Percentiles rank a stretch among this genome's conserved stretches.
Evolutionary conservation across 2,329 filamentous ascomycete genomes (phyloP).

Genomic region (Hymenoscyphus fructigenus): DNA sequence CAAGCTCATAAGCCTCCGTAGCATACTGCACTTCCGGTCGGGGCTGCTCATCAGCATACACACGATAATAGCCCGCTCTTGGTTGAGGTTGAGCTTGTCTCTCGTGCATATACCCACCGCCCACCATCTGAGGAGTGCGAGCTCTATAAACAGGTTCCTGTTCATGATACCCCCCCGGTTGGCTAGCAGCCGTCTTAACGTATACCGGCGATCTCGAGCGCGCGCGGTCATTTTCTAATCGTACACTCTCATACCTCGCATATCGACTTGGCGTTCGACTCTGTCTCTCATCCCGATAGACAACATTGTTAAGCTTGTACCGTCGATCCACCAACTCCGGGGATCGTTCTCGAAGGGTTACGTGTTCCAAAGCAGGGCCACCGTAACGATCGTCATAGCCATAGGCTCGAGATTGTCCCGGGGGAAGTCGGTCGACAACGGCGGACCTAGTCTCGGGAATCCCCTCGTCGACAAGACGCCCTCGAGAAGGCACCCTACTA

Average conservation of each 20-base stretch:
- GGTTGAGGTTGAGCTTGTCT: slow-evolving; percentile 28
- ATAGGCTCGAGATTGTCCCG: slow-evolving; percentile 25
- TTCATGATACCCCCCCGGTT: slow-evolving; percentile 35
- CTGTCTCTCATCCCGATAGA: slow-evolving; percentile 38
- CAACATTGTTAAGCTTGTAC: slow-evolving; percentile 35
- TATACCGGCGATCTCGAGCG: slow-evolving; percentile 40
- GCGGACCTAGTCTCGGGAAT: slow-evolving; percentile 19
- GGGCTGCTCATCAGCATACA: slow-evolving; percentile 37
- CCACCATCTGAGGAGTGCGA: slow-evolving; percentile 27
- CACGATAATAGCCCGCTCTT: slow-evolving; percentile 38
- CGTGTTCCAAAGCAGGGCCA: slow-evolving; percentile 19
- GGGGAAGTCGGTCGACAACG: slow-evolving; percentile 24
- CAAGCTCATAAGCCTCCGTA: slow-evolving; percentile 43
- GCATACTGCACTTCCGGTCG: slow-evolving; percentile 34
- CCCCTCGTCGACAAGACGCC: slow-evolving; percentile 19
- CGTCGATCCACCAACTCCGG: slow-evolving; percentile 37
- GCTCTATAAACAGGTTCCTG: slow-evolving; percentile 36
- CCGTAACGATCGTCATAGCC: slow-evolving; percentile 32
- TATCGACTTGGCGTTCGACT: slow-evolving; percentile 35
- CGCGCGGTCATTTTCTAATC: slow-evolving; percentile 35
- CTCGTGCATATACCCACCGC: slow-evolving; percentile 36
- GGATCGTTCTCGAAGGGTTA: slow-evolving; percentile 30
- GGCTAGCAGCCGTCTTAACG: slow-evolving; percentile 30
- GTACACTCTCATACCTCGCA: slow-evolving; percentile 37
- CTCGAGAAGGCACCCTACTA: slow-evolving; percentile 11